phyloP scores from a whole-genome alignment of 495 filamentous ascomycete genomes.

The Penicillium roqueforti region DNA sequence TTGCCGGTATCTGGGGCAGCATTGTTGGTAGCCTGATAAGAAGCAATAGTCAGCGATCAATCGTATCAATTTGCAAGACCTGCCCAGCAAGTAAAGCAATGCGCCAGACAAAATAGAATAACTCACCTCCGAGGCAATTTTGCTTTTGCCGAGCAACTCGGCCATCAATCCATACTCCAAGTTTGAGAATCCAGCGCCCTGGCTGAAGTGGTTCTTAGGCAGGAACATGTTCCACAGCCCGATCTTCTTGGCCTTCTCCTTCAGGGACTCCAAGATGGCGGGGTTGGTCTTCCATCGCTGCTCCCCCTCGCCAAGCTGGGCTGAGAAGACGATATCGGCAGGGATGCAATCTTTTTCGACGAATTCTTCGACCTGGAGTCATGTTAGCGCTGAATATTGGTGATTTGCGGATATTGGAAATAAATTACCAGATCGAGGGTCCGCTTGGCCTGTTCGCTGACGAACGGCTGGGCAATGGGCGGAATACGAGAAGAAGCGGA shows the following conservation, averaged over 20 bases:
- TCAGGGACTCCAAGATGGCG: conserved; percentile 78
- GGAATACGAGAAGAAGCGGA: conserved; percentile 60
- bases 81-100: background rate
- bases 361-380: conserved; percentile 75
- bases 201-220: conserved; percentile 87
- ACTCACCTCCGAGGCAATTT: conserved; percentile 66
- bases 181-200: conserved; percentile 87
- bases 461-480: conserved; percentile 58
- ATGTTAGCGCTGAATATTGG: conserved; percentile 7
- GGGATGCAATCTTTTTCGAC: conserved; percentile 95
- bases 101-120: background rate
- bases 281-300: conserved; percentile 76
- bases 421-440: conserved; percentile 57
- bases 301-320: conserved; percentile 72
- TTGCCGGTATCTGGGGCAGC: conserved; percentile 91
- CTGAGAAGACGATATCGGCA: conserved; percentile 70
- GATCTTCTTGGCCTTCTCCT: conserved; percentile 74
- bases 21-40: conserved; percentile 73
- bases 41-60: background rate
- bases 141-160: conserved; percentile 78
- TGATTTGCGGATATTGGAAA: too few species aligned
- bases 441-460: conserved; percentile 78
- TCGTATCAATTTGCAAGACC: background rate
- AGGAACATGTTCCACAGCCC: conserved; percentile 99
- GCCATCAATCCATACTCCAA: conserved; percentile 93